Base-by-base conservation (phyloP, 108 stramenopile species). In the Aurantiochytrium sp. region DNA sequence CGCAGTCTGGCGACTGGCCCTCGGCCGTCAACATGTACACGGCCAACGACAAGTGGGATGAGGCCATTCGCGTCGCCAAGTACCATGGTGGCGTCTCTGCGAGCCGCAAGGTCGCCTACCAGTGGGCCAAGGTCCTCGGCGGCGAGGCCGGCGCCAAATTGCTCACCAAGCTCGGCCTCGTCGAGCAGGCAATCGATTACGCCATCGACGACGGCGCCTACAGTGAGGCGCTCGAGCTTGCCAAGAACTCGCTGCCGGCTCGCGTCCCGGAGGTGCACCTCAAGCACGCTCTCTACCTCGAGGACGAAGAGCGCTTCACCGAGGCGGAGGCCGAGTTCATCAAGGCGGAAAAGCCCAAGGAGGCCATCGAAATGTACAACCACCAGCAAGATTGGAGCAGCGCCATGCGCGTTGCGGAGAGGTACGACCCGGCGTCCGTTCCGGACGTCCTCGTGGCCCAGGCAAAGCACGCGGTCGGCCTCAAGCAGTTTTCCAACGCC, bases 331-430 rank as follows among this genome's bases (percentile, higher is more conserved):
- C 50, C 1, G 93, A 92, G 89, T 94, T 94, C 59, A 54, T 94
- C 37, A n/a, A 85, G 73, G 94, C 93, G 31, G 87, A 88, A 36
- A 93, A 92, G 68, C 94, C 93, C 4, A 87, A 91, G 52, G 94
- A 94, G 87, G 94, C 94, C 85, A 93, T 94, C 69, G 93, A 94
- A 17, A 94, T 94, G 94, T 93, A 91, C 81, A 52, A 92, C 15
- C 93, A 94, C 90, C 91, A 92, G 65, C 89, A 93, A 54, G 90
- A 89, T n/a, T 94, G 92, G 92, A 65, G 50, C 42, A 55, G 69
- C 36, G 93, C 93, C 0, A 50, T 91, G 41, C 92, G 93, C 50
- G 91, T 94, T 2, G 94, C 94, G 4, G 93, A 93, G 36, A 24
- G 87, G 41, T 91, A 92, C 86, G 94, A 94, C 54, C 93, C 93